Base-by-base conservation (phyloP, 1,284 basidiomycete species). In the Sporisorium graminicola region DNA sequence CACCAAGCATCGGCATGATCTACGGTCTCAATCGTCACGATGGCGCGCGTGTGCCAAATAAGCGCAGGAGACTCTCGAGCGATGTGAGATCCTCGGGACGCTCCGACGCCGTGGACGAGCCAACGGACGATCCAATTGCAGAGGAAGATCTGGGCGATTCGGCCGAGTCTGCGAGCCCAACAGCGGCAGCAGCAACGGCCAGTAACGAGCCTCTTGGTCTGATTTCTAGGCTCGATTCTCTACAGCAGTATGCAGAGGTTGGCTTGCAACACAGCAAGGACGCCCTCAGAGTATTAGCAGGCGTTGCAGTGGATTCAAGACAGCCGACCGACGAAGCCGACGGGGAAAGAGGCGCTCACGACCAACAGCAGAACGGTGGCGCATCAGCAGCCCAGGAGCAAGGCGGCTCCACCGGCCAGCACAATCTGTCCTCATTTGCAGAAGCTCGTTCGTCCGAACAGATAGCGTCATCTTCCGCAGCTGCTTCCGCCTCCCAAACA, bases 1-100 rank as follows among this genome's bases (percentile, higher is more conserved):
- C 69, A 29, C 74, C 69, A 1, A 76, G 74, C 53, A 76, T 76
- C 20, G 74, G 69, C 24, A 76, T 76, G 74, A 72, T 76, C 61
- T 76, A 76, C 9, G 74, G 74, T 8, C 65, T 76, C 42, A 75
- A 75, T 46, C 67, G 64, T 6, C 66, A 67, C 43, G 66, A 69
- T 37, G 58, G 49, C 1, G 22, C 47, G 13, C 60, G 27, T 22
- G 20, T 26, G 18, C 60, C 64, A 5, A 46, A 26, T 43, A 75
- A 70, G 42, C 64, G 69, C 3, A 54, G 69, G 31, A 72, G 57
- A 42, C 27, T 63, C 6, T 66, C 69, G 16, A 65, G 35, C 33
- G 50, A 65, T 8, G 8, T 20, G 20, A 40, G 26, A 0, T 18
- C 58, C 8, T 20, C 44, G 5, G 49, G 37, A 26, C 37, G 47